Evolutionary conservation across 1,284 basidiomycete genomes (phyloP), one percentile per base, ranked within the genome.

Genomic region (Cutaneotrichosporon cavernicola): DNA sequence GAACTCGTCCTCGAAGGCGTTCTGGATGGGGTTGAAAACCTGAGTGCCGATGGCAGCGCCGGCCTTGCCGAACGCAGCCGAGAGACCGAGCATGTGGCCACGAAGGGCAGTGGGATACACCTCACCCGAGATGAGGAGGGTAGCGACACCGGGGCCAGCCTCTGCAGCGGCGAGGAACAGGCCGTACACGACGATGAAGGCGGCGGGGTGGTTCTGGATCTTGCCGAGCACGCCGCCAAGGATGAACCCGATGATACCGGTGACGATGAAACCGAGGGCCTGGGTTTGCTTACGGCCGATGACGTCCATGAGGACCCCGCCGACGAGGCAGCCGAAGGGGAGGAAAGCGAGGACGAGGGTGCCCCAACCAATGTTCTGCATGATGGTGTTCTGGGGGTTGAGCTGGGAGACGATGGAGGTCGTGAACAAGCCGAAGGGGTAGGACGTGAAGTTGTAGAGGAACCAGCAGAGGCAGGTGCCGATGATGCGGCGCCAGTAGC

Each of bases 231-330:
- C 68, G 14, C 65, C 65, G 31, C 68, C 69, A 30, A 67, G 58
- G 61, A 65, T 64, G 34, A 69, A 47, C 18, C 65, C 67, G 30
- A 70, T 59, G 32, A 70, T 55, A 11, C 61, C 65, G 43, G 68
- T 66, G 18, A 60, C 47, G 32, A 61, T 22, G 57, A 65, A 58
- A 7, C 69, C 70, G 53, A 69, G 56, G 34, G 71, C 64, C 53
- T 70, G 64, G 38, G 68, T 86, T 73, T 84, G 84, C 65, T 89
- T 82, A 71, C 89, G 90, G 1, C 85, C 81, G 52, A 84, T 78
- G 7, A 88, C 87, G 65, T 89, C 88, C 59, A 84, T 86, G 58
- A 90, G 86, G n/a, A 90, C 76, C n/a, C 90, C 78, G 73, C 89
- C 90, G 5, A 90, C 87, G 50, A 84, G 83, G 77, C 90, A 90